phyloP scores from a whole-genome alignment of 768 basidiomycete species.

The Mycena galericulata region DNA sequence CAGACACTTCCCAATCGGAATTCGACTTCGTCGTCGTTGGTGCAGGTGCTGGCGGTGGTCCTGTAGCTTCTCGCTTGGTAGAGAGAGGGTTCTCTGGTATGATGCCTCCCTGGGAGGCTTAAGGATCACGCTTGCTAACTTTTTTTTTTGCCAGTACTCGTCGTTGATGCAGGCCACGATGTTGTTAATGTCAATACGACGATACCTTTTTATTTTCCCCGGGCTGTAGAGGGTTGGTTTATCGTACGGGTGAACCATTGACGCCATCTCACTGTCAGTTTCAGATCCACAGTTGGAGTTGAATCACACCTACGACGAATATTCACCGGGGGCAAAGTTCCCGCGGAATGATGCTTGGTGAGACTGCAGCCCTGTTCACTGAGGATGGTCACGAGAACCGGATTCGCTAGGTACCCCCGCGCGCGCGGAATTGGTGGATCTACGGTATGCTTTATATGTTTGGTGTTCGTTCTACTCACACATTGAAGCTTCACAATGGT shows the following conservation, averaged over 20 bases:
- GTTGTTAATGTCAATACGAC: constrained; percentile 44
- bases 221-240: constrained; percentile 40
- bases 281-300: constrained; percentile 43
- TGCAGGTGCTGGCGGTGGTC: constrained; percentile 43
- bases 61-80: constrained; percentile 41
- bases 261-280: neutral
- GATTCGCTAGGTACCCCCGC: constrained; percentile 43
- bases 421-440: constrained; percentile 46
- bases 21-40: constrained; percentile 45
- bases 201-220: constrained; percentile 41
- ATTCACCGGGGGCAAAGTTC: constrained; percentile 40
- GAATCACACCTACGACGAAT: constrained; percentile 46
- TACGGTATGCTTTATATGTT: constrained; percentile 34
- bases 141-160: constrained; percentile 36
- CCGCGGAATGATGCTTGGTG: constrained; percentile 41
- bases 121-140: neutral
- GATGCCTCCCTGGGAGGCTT: neutral
- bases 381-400: neutral
- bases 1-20: neutral
- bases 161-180: constrained; percentile 46
- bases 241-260: neutral
- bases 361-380: neutral
- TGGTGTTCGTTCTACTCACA: neutral
- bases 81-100: constrained; percentile 42
- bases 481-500: constrained; percentile 43